Conservation (phyloP, 192 early-diverging fungal species). For the Geranomyces variabilis region DNA sequence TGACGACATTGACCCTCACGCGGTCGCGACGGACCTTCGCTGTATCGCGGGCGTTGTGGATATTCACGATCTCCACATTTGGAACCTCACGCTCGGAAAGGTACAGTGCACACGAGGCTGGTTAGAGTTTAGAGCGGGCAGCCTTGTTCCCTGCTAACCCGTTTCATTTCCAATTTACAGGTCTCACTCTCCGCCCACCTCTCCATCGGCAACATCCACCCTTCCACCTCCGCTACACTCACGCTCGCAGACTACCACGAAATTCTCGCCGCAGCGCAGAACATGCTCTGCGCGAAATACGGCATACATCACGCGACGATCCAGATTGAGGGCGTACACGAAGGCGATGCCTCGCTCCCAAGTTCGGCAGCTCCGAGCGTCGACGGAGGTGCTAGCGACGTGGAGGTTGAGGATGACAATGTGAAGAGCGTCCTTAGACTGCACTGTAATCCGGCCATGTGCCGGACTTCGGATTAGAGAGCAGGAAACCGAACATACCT, state of each 20-base stretch:
- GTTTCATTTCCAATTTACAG: neutral
- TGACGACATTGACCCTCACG: constrained; percentile 48
- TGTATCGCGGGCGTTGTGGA: constrained; percentile 55
- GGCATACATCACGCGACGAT: constrained; percentile 58
- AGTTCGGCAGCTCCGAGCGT: neutral
- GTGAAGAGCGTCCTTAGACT: neutral
- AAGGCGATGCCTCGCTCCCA: neutral
- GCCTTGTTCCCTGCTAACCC: neutral
- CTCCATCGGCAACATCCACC: constrained; percentile 18
- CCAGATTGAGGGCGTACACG: constrained; percentile 47
- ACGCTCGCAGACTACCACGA: constrained; percentile 37
- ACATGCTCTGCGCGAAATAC: constrained; percentile 47
- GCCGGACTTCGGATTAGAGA: constrained; percentile 15
- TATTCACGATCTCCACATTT: constrained; percentile 66
- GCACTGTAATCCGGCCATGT: constrained; percentile 32
- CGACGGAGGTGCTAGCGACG: neutral
- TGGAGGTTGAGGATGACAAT: neutral
- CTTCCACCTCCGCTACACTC: constrained; percentile 25
- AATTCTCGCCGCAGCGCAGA: constrained; percentile 46
- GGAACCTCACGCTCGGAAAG: constrained; percentile 63
- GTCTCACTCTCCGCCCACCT: constrained; percentile 46
- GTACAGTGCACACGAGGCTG: neutral
- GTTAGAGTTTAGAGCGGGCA: neutral
- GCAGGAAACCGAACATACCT: too few species aligned
- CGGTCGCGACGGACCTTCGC: constrained; percentile 47